These are phyloP conservation scores for Isoetes engelmannii DNA, from an alignment of 83 land plant genomes.

Conservation along the genomic window DNA sequence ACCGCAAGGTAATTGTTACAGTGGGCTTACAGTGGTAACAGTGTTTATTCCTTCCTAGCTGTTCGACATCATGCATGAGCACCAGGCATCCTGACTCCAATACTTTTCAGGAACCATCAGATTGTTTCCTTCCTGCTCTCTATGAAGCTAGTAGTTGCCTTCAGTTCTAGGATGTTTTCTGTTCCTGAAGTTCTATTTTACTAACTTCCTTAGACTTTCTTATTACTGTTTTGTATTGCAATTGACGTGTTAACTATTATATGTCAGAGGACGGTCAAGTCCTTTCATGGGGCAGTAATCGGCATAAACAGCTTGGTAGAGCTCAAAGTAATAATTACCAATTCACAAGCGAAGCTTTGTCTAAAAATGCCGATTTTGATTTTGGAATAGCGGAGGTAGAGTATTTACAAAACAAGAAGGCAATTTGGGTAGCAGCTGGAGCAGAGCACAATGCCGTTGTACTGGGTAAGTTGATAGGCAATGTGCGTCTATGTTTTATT, in stretches of 20 bases:
- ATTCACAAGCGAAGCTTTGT: not conserved
- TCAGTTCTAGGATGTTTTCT: no score
- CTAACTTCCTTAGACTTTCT: not conserved
- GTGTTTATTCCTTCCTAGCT: no score
- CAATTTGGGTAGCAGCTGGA: conserved; percentile 58
- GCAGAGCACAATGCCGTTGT: conserved; percentile 83
- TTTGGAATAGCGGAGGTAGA: conserved; percentile 6
- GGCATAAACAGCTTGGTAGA: conserved; percentile 40
- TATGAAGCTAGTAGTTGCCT: no score
- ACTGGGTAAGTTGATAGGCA: conserved; percentile 40
- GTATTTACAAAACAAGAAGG: conserved; percentile 2
- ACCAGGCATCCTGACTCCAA: no score
- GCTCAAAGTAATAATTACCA: not conserved
- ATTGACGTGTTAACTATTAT: not conserved
- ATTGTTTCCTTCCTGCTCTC: not conserved
- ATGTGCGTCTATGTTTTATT: no score
- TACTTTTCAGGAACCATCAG: not conserved
- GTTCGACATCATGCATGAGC: no score
- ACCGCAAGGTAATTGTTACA: no score
- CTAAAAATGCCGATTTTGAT: not conserved
- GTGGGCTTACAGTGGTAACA: no score
- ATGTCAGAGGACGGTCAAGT: conserved; percentile 53
- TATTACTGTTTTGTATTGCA: not conserved
- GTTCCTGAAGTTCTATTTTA: no score
- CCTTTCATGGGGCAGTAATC: conserved; percentile 61